Conservation (phyloP, 495 filamentous ascomycete species). For the Chaetomidium leptoderma region DNA sequence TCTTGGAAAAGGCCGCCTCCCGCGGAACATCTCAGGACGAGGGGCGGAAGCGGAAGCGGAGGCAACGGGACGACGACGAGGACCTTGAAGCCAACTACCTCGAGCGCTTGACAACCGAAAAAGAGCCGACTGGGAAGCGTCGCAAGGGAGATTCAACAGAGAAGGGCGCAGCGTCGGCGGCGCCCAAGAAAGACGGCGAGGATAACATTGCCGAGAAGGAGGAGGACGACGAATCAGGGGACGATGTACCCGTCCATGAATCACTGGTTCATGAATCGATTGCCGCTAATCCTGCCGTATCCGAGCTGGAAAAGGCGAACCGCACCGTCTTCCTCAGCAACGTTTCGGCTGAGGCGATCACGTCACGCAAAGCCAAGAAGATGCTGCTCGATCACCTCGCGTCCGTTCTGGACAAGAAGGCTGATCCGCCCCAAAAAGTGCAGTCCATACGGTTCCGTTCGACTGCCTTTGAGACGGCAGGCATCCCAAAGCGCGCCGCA, state of each 20-base stretch:
- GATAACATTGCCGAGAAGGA: constrained; percentile 21
- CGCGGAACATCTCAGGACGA: constrained; percentile 26
- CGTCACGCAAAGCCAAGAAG: constrained; percentile 74
- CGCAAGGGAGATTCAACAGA: constrained; percentile 40
- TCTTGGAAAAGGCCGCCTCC: constrained; percentile 32
- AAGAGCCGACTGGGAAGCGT: constrained; percentile 43
- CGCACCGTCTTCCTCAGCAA: constrained; percentile 94
- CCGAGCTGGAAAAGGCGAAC: constrained; percentile 76
- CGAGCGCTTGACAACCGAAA: constrained; percentile 59
- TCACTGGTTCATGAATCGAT: constrained; percentile 56
- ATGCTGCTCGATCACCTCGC: constrained; percentile 63
- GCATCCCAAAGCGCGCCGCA: constrained; percentile 85
- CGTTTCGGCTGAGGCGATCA: constrained; percentile 75
- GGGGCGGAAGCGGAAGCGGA: constrained; percentile 65
- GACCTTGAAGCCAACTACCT: constrained; percentile 81
- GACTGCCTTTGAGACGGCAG: constrained; percentile 67
- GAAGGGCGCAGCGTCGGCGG: constrained; percentile 20
- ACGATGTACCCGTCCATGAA: constrained; percentile 44
- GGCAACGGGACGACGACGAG: constrained; percentile 63
- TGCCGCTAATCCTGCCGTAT: constrained; percentile 36
- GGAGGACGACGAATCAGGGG: constrained; percentile 30
- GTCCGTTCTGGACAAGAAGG: constrained; percentile 45
- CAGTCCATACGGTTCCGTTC: constrained; percentile 92
- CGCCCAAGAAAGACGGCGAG: constrained; percentile 26
- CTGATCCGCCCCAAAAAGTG: constrained; percentile 59